phyloP scores from a whole-genome alignment of 148 eudicot species.

The Silene conica region DNA sequence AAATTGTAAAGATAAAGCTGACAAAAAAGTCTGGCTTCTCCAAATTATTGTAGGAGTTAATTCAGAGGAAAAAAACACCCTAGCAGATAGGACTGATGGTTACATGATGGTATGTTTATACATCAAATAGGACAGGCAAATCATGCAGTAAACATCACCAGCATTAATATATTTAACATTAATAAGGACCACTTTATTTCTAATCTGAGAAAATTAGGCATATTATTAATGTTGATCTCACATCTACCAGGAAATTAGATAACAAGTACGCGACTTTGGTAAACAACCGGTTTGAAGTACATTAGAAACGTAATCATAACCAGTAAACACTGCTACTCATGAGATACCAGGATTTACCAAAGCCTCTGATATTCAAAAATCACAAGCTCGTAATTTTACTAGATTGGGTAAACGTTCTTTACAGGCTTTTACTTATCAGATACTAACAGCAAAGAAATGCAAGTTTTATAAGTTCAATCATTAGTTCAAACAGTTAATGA shows the following conservation, averaged over 20 bases:
- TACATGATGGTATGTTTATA: slow-evolving; percentile 10
- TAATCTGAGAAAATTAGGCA: background rate
- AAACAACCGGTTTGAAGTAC: background rate
- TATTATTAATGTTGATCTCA: background rate
- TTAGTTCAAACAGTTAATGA: slow-evolving; percentile 24
- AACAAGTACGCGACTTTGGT: background rate
- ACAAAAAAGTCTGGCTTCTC: slow-evolving; percentile 3
- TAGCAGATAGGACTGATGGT: background rate
- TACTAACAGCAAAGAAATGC: slow-evolving; percentile 12
- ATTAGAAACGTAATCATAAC: background rate
- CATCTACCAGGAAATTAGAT: slow-evolving; percentile 7
- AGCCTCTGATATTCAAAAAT: background rate
- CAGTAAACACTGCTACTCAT: background rate
- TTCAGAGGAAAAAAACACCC: slow-evolving; percentile 4
- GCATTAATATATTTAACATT: background rate
- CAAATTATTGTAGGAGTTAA: background rate
- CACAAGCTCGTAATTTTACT: background rate
- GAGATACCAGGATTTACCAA: no score
- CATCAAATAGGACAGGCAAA: background rate
- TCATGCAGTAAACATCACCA: slow-evolving; percentile 13
- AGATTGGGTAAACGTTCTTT: slow-evolving; percentile 9
- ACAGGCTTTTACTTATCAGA: slow-evolving; percentile 9
- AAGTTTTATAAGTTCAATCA: slow-evolving; percentile 4
- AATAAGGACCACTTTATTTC: no score
- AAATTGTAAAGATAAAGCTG: background rate